Conservation (phyloP, 768 basidiomycete genomes). For the Leccinum boreale region DNA sequence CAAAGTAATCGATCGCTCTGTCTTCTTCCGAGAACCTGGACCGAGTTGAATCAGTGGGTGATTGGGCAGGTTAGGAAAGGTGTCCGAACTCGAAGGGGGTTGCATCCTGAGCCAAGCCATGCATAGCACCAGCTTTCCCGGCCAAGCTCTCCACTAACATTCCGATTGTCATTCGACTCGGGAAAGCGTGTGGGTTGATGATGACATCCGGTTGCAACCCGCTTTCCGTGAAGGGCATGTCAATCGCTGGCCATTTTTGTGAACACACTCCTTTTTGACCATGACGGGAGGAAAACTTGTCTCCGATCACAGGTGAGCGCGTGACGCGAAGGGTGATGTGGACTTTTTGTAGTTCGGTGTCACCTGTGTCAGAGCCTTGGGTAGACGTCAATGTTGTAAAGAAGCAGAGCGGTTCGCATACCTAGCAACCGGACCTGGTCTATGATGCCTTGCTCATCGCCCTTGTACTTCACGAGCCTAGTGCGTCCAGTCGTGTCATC, state of each 20-base stretch:
- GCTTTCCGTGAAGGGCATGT: constrained; percentile 99
- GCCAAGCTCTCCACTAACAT: constrained; percentile 99
- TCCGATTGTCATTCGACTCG: constrained; percentile 99
- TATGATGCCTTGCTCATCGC: constrained; percentile 86
- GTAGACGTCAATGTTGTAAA: not conserved
- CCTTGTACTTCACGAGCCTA: constrained; percentile 90
- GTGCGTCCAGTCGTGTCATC: constrained; percentile 85
- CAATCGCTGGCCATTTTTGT: constrained; percentile 96
- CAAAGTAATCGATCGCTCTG: constrained; percentile 97
- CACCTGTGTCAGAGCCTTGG: constrained; percentile 83
- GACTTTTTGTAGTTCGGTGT: constrained; percentile 85
- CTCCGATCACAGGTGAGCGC: constrained; percentile 94
- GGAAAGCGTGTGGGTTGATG: constrained; percentile 99
- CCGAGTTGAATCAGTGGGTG: constrained; percentile 8
- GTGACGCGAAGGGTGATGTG: constrained; percentile 92
- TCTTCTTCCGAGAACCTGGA: constrained; percentile 91
- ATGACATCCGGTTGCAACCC: constrained; percentile 99
- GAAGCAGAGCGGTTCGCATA: constrained; percentile 28
- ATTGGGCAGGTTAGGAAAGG: not conserved
- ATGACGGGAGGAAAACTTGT: constrained; percentile 98
- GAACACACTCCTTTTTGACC: constrained; percentile 99
- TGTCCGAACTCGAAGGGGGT: constrained; percentile 89
- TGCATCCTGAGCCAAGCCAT: constrained; percentile 96
- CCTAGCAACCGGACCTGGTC: constrained; percentile 92
- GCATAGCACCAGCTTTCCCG: constrained; percentile 98